phyloP scores from a whole-genome alignment of 345 rosid species.

The Cardamine occulta region DNA sequence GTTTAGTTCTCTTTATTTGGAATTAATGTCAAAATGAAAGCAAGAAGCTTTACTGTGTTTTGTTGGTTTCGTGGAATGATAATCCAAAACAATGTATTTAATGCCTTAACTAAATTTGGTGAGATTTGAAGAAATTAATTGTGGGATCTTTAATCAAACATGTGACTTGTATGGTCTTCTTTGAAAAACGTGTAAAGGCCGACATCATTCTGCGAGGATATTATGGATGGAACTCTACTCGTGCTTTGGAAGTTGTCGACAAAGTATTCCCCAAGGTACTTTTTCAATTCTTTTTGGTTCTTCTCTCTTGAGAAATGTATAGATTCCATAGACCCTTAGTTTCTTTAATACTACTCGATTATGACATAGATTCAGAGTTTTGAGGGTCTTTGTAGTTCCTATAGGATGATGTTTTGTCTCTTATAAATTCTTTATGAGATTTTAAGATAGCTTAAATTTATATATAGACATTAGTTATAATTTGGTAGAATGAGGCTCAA shows the following conservation, averaged over 20 bases:
- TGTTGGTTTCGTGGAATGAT: background rate
- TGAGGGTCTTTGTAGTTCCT: background rate
- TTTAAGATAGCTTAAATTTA: background rate
- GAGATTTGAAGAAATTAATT: slow-evolving; percentile 6
- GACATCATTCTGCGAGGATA: slow-evolving; percentile 88
- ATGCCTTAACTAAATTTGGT: slow-evolving; percentile 14
- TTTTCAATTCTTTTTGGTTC: background rate
- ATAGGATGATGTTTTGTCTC: background rate
- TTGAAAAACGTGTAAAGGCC: slow-evolving; percentile 56
- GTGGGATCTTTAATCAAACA: slow-evolving; percentile 8
- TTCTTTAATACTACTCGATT: background rate
- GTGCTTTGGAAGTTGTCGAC: slow-evolving; percentile 82
- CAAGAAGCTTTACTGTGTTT: background rate
- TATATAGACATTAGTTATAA: no score
- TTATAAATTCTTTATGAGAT: background rate
- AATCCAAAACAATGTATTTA: slow-evolving; percentile 3
- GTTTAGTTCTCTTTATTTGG: slow-evolving; percentile 12
- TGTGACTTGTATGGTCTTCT: slow-evolving; percentile 7
- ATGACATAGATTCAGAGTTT: background rate
- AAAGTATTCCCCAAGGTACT: slow-evolving; percentile 86
- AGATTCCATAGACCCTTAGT: background rate
- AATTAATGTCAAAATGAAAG: background rate
- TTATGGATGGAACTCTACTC: slow-evolving; percentile 91
- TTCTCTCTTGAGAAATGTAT: slow-evolving; percentile 1
- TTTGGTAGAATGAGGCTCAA: no score